These are phyloP conservation scores for Lachancea cidri DNA, from an alignment of 805 yeast genomes.

Conservation along the genomic window DNA sequence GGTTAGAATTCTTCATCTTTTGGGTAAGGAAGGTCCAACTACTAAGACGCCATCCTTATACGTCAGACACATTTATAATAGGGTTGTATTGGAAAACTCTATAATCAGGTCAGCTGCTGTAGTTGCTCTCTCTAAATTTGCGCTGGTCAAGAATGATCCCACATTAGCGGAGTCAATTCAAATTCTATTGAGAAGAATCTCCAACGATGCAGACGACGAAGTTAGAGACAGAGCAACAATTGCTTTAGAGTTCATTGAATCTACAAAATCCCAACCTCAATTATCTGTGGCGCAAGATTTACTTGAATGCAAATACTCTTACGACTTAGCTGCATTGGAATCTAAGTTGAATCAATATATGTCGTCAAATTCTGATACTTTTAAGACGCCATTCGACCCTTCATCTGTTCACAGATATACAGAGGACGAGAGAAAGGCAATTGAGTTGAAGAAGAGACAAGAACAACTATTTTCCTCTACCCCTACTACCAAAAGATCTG, in stretches of 20 bases:
- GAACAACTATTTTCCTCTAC: slow-evolving; percentile 33
- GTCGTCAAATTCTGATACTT: slow-evolving; percentile 32
- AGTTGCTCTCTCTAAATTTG: slow-evolving; percentile 86
- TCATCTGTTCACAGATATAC: slow-evolving; percentile 57
- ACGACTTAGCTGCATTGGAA: slow-evolving; percentile 75
- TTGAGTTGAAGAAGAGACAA: slow-evolving; percentile 52
- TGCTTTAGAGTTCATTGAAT: slow-evolving; percentile 61
- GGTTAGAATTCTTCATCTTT: slow-evolving; percentile 84
- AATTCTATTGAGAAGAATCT: slow-evolving; percentile 73
- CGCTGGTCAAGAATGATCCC: slow-evolving; percentile 63
- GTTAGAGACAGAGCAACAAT: slow-evolving; percentile 96
- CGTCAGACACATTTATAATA: slow-evolving; percentile 93
- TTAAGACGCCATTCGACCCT: slow-evolving; percentile 63
- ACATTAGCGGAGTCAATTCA: slow-evolving; percentile 62
- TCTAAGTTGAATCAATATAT: slow-evolving; percentile 69
- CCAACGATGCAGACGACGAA: slow-evolving; percentile 89
- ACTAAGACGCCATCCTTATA: slow-evolving; percentile 82
- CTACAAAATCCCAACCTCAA: slow-evolving; percentile 34
- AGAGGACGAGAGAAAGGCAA: slow-evolving; percentile 63
- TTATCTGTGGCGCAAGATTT: slow-evolving; percentile 39
- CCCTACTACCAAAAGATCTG: slow-evolving; percentile 14
- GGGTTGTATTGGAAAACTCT: slow-evolving; percentile 94
- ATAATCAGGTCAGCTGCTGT: slow-evolving; percentile 95
- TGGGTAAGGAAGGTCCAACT: slow-evolving; percentile 92
- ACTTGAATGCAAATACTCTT: slow-evolving; percentile 62